Base-by-base conservation (phyloP, 257 asterid species). In the Striga asiatica region DNA sequence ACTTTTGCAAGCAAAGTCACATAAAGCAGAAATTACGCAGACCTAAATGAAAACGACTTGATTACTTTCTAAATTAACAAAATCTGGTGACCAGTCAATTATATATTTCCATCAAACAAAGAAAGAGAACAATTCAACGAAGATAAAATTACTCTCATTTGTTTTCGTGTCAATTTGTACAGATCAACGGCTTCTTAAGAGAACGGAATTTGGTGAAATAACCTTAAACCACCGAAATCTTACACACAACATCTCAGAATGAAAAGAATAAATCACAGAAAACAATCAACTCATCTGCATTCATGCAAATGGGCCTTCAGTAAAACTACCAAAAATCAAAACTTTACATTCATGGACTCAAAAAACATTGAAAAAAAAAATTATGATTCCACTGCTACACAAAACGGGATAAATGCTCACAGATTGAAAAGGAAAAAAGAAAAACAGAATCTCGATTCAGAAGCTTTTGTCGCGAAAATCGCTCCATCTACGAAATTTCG, bases 401-500 rank as follows among this genome's bases (percentile, higher is more conserved):
- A 70, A 2, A 53, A 42, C 3, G 38, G 10, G 18, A 66, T 14
- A 5, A 65, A 32, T 65, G 65, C 83, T 75, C 60, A 74, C 81
- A 58, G 69, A 70, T 56, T 12, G 22, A 57, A 53, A 38, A 32
- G 54, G 18, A 58, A 61, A 54, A 42, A 7, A 17, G n/a, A 24
- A 56, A 48, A 37, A 74, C 35, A 71, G 69, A 68, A 67, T 70
- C 72, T 71, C 72, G 75, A 75, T 75, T 17, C 75, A 79, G 86
- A 83, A 77, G 89, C 89, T 70, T 71, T 66, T 77, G 75, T 70
- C 54, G 58, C 65, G 19, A 65, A 65, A 60, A 74, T 66, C n/a
- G 56, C 66, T 62, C 65, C 75, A 80, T 83, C 93, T 71, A 83
- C 87, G 53, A 66, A 66, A 49, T 55, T 56, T 61, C 31, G 68